These are phyloP conservation scores for Entoloma clypeatum DNA, from an alignment of 1,284 basidiomycete genomes.

Conservation along the genomic window DNA sequence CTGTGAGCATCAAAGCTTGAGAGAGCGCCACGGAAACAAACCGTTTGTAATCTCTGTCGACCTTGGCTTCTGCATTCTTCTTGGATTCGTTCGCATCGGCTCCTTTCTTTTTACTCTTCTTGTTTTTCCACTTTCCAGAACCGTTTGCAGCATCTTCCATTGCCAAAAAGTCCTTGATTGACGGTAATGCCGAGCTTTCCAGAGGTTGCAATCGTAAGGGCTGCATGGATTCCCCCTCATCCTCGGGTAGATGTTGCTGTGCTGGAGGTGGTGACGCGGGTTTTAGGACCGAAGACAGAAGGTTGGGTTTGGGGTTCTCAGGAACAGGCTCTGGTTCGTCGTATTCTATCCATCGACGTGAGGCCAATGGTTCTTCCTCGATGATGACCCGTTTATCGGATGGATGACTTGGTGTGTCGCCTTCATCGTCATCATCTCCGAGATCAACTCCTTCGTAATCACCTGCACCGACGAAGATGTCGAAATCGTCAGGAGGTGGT, in stretches of 20 bases:
- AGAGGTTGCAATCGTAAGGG: slow-evolving; percentile 61
- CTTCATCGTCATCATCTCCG: slow-evolving; percentile 55
- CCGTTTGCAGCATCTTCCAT: slow-evolving; percentile 66
- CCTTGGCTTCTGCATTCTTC: slow-evolving; percentile 40
- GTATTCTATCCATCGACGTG: slow-evolving; percentile 25
- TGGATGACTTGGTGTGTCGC: slow-evolving; percentile 25
- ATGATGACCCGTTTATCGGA: no score
- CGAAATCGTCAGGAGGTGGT: slow-evolving; percentile 49
- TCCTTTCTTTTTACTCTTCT: slow-evolving; percentile 67
- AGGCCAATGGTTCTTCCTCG: no score
- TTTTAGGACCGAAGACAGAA: slow-evolving; percentile 15
- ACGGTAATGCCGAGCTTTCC: slow-evolving; percentile 71
- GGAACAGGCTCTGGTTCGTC: slow-evolving; percentile 21
- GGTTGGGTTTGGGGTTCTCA: slow-evolving; percentile 13
- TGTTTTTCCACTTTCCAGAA: slow-evolving; percentile 59
- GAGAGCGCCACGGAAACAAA: slow-evolving; percentile 18
- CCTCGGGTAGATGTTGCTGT: slow-evolving; percentile 31
- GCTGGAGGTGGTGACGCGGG: slow-evolving; percentile 1
- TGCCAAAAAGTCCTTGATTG: slow-evolving; percentile 75
- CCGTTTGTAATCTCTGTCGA: slow-evolving; percentile 54
- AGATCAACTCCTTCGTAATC: slow-evolving; percentile 74
- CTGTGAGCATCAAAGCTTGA: background rate
- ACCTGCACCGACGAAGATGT: slow-evolving; percentile 84
- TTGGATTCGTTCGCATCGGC: slow-evolving; percentile 29
- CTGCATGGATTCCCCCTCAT: slow-evolving; percentile 24